phyloP scores from a whole-genome alignment of 768 basidiomycete genomes.

The Heimioporus sp. region DNA sequence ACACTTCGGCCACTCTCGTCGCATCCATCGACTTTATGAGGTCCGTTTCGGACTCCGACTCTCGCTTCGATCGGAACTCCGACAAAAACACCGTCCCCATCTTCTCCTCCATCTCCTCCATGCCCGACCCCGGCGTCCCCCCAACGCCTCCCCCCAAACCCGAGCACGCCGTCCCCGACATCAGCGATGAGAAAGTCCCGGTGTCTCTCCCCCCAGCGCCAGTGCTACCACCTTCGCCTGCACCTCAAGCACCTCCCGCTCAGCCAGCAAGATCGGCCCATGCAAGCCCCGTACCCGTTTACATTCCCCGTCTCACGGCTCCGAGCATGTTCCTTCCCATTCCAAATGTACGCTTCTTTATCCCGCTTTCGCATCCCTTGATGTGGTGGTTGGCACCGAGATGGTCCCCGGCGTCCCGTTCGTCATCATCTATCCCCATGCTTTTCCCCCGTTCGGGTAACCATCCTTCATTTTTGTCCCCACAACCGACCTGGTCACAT shows the following conservation, averaged over 20 bases:
- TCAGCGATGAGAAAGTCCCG: constrained; percentile 26
- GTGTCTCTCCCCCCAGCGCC: too few relatives aligned
- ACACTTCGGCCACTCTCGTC: constrained; percentile 22
- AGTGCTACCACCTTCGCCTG: constrained; percentile 4
- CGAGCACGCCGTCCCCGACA: constrained; percentile 31
- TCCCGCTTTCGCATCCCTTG: constrained; percentile 46
- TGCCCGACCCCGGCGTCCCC: constrained; percentile 3
- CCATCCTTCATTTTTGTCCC: neutral
- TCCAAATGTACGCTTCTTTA: constrained; percentile 71
- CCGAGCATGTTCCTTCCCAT: constrained; percentile 88
- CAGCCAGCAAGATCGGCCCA: neutral
- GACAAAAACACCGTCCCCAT: constrained; percentile 2
- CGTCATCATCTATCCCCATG: constrained; percentile 30
- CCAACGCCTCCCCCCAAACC: constrained; percentile 9
- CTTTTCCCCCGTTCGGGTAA: constrained; percentile 25
- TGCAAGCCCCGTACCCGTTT: constrained; percentile 35
- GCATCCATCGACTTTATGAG: neutral
- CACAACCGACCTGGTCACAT: neutral
- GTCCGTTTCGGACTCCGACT: constrained; percentile 16
- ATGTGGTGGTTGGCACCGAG: constrained; percentile 54
- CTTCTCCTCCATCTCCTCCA: constrained; percentile 1
- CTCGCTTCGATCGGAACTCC: constrained; percentile 3
- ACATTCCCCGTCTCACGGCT: constrained; percentile 64
- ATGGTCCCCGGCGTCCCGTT: constrained; percentile 32
- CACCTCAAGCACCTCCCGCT: constrained; percentile 42